Conservation (phyloP, 805 yeast species). For the Jamesozyma rosinii region DNA sequence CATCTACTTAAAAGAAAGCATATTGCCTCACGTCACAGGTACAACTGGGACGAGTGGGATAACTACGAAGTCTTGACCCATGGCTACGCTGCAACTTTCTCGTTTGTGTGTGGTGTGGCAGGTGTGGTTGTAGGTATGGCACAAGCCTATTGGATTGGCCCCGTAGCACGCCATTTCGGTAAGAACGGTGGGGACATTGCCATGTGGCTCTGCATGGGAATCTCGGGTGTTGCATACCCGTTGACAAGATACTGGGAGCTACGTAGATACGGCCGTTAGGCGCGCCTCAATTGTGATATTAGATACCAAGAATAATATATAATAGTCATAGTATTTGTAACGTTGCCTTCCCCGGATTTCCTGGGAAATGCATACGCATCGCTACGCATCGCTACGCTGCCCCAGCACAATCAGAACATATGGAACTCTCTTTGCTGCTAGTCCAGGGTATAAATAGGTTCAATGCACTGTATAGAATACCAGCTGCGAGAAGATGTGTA, state of each 20-base stretch:
- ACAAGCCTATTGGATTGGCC: conserved; percentile 77
- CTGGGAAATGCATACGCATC: too few species aligned
- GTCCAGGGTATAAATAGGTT: too few species aligned
- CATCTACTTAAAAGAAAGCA: conserved; percentile 16
- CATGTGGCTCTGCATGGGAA: conserved; percentile 67
- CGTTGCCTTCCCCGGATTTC: too few species aligned
- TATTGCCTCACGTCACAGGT: conserved; percentile 33
- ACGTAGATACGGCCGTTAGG: conserved; percentile 40
- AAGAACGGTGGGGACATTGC: conserved; percentile 72
- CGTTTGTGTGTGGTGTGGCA: conserved; percentile 61
- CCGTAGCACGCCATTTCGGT: conserved; percentile 57
- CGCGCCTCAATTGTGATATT: too few species aligned
- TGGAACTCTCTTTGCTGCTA: too few species aligned
- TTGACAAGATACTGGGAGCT: conserved; percentile 56
- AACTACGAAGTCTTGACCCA: conserved; percentile 48
- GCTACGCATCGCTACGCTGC: too few species aligned
- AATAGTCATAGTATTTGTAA: too few species aligned
- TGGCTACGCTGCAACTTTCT: conserved; percentile 60
- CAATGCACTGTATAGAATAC: too few species aligned
- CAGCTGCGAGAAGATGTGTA: too few species aligned
- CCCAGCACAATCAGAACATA: too few species aligned
- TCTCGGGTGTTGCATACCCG: conserved; percentile 59
- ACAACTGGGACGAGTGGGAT: conserved; percentile 73
- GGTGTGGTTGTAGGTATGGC: conserved; percentile 86
- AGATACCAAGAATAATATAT: too few species aligned